Evolutionary conservation across 2,329 filamentous ascomycete species (phyloP).

Genomic region (Didymella keratinophila): DNA sequence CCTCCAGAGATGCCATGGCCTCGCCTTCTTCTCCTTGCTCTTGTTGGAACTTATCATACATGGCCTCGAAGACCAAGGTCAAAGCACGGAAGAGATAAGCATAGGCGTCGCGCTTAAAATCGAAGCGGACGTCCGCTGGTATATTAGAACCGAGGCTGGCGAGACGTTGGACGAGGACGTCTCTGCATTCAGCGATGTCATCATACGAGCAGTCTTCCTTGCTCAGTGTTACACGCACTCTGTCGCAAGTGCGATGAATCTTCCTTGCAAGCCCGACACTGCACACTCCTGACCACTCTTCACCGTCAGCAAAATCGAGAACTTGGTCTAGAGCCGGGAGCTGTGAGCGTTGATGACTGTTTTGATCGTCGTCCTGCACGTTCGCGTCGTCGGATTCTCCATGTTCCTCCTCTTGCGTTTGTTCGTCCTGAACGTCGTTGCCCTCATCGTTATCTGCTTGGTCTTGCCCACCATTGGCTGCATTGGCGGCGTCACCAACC

Average conservation of each 20-base stretch:
- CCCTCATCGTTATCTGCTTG: neutral
- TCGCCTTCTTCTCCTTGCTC: conserved; percentile 10
- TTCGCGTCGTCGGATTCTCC: neutral
- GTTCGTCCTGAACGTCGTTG: neutral
- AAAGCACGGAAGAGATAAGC: conserved; percentile 37
- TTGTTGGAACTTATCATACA: conserved; percentile 27
- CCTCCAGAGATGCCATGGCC: conserved; percentile 17
- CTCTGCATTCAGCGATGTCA: conserved; percentile 15
- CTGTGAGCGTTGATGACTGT: neutral
- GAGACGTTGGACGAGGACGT: conserved; percentile 23
- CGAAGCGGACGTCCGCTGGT: conserved; percentile 8
- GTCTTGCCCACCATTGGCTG: neutral
- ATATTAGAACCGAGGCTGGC: neutral
- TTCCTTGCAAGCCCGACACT: conserved; percentile 24
- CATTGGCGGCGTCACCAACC: neutral
- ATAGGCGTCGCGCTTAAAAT: conserved; percentile 42
- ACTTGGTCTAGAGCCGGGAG: conserved; percentile 24
- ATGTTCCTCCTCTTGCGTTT: neutral
- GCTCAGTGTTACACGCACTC: conserved; percentile 11
- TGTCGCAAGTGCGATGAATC: conserved; percentile 27
- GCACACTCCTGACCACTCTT: conserved; percentile 29
- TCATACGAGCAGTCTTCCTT: conserved; percentile 13
- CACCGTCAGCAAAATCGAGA: conserved; percentile 32
- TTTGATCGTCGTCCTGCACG: neutral
- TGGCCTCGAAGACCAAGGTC: conserved; percentile 23